Base-by-base conservation (phyloP, 768 basidiomycete species). In the Trametopsis cervina region DNA sequence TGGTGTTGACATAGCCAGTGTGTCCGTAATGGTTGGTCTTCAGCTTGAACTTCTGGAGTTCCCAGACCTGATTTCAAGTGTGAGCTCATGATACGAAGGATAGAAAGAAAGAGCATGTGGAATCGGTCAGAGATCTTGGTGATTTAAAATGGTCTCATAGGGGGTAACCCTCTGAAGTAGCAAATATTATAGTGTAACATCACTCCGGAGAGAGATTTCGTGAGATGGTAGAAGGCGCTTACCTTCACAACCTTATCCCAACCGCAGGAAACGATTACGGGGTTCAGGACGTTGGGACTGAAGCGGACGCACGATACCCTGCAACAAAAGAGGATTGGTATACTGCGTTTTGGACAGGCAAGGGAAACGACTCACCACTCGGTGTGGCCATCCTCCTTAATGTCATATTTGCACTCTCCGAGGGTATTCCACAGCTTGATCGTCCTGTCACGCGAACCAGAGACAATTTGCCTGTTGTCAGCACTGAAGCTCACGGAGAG, bases 211-310 rank as follows among this genome's bases (percentile, higher is more conserved):
- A 3, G 33, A 3, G 47, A 26, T 7, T 17, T 17, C 22, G 1
- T 3, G 24, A 40, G 22, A 15, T 12, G 13, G 21, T 18, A 42
- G 15, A 39, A 13, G 35, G 44, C 12, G 63, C 83, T 71, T 57
- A 95, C 96, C 84, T 99, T 99, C 67, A 99, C 96, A 54, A 97
- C 92, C 77, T 97, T 98, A 78, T 99, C 96, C 96, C 96, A 99
- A 61, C 96, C 96, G 62, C 85, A 88, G 52, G 96, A 98, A 50
- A 99, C 96, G 63, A 98, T 98, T 63, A 98, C 95, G 49, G 96
- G 93, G 77, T 94, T 97, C 73, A 82, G 61, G 57, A 94, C 83
- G 67, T 98, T 98, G 46, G 96, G 96, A 73, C 92, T 95, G 78
- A 99, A 99, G 67, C 95, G 88, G 37, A 99, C 96, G 69, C 95